These are phyloP conservation scores for Plasmopara muralis DNA, from an alignment of 352 stramenopile genomes.

Conservation along the genomic window DNA sequence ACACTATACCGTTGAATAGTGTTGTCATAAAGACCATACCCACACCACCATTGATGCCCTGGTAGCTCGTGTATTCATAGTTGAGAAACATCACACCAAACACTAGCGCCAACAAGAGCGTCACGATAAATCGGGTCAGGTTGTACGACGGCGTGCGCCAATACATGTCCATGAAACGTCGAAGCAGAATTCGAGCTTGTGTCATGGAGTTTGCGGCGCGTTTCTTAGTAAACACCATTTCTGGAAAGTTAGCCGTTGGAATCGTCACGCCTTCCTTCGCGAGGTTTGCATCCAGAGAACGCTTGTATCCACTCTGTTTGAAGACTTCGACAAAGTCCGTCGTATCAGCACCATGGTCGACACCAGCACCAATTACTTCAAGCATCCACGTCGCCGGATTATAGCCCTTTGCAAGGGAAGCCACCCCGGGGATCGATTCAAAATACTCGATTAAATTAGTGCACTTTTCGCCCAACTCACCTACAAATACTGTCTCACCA, in stretches of 20 bases:
- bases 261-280: conserved; percentile 29
- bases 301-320: conserved; percentile 22
- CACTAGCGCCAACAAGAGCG: conserved; percentile 21
- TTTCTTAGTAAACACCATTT: conserved; percentile 33
- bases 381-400: conserved; percentile 63
- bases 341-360: conserved; percentile 7
- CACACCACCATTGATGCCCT: conserved; percentile 28
- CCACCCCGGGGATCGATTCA: conserved; percentile 18
- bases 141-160: conserved; percentile 88
- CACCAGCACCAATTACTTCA: conserved; percentile 36
- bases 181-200: conserved; percentile 28
- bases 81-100: conserved; percentile 60
- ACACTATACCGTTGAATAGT: conserved; percentile 73
- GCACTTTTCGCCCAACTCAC: conserved; percentile 34
- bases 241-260: conserved; percentile 22
- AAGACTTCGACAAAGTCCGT: conserved; percentile 34
- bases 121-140: conserved; percentile 46
- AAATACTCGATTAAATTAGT: conserved; percentile 28
- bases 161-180: conserved; percentile 63
- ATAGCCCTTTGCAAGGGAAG: conserved; percentile 24
- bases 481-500: conserved; percentile 46
- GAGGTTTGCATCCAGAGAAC: conserved; percentile 18
- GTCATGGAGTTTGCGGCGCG: conserved; percentile 27
- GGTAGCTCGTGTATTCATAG: conserved; percentile 32
- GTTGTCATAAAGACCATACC: conserved; percentile 43